These are phyloP conservation scores for Aspergillus caelatus DNA, from an alignment of 2,329 filamentous ascomycete genomes.

Conservation along the genomic window DNA sequence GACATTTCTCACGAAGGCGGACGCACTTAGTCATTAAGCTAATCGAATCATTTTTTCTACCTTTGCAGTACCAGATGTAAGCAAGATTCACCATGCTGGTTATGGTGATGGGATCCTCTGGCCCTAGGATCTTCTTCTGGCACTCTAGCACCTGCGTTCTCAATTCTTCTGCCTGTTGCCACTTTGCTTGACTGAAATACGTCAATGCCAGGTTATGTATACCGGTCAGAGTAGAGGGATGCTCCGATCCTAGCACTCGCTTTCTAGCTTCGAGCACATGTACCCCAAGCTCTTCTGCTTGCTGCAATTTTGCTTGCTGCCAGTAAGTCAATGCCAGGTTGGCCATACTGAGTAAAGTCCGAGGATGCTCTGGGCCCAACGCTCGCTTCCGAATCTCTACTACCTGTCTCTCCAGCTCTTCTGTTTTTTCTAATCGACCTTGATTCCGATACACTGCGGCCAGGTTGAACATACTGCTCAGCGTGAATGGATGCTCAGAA, in stretches of 20 bases:
- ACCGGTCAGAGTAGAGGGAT: neutral
- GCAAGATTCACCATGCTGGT: neutral
- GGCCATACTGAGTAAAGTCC: too few species aligned
- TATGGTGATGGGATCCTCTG: neutral
- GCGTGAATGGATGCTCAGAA: too few species aligned
- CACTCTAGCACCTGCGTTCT: neutral
- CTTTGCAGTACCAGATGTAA: neutral
- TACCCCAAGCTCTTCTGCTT: too few species aligned
- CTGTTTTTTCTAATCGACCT: too few species aligned
- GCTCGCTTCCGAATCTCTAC: too few species aligned
- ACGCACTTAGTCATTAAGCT: neutral
- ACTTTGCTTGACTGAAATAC: neutral
- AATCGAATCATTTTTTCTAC: neutral
- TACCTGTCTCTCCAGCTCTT: too few species aligned
- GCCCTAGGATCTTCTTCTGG: neutral
- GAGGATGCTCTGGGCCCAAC: too few species aligned
- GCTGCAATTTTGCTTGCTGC: too few species aligned
- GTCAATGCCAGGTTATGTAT: neutral
- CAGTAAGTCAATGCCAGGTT: too few species aligned
- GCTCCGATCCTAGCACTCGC: neutral
- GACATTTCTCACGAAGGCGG: neutral
- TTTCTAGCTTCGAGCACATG: too few species aligned
- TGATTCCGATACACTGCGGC: too few species aligned
- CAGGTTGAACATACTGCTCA: too few species aligned
- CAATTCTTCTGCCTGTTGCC: slow-evolving; percentile 3